Conservation (phyloP, 257 asterid species). For the Solanum appendiculatum region DNA sequence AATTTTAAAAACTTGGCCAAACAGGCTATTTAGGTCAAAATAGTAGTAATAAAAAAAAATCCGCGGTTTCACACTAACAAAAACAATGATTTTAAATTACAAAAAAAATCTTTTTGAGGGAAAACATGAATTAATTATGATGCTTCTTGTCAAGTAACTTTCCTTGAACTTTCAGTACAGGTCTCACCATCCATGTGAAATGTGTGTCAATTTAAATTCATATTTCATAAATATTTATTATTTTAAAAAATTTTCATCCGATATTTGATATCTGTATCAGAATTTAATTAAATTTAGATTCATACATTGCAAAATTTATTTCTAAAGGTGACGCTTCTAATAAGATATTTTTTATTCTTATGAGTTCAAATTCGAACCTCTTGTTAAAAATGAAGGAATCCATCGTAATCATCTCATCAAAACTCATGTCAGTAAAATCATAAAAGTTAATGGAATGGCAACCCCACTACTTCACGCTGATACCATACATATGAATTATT, state of each 20-base stretch:
- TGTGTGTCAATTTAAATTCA: background rate
- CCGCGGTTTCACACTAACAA: background rate
- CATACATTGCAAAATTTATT: no score
- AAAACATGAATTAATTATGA: background rate
- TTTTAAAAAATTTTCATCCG: no score
- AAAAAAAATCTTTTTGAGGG: background rate
- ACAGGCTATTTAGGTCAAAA: background rate
- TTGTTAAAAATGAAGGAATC: no score
- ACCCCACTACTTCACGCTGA: background rate
- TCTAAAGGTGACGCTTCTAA: no score
- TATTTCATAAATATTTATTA: no score
- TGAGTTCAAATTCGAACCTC: background rate
- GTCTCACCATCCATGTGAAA: background rate
- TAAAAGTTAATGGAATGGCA: background rate
- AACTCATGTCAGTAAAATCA: no score
- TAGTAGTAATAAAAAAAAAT: no score
- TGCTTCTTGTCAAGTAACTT: background rate
- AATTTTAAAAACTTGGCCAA: no score
- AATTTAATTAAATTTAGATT: no score
- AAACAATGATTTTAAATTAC: background rate
- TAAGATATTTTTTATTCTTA: no score
- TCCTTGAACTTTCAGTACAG: background rate
- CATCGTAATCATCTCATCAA: background rate
- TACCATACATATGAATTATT: background rate
- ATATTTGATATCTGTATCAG: no score